Evolutionary conservation across 2,329 filamentous ascomycete genomes (phyloP), one percentile per base, ranked within the genome.

Genomic region (Paecilomyces fulvus): DNA sequence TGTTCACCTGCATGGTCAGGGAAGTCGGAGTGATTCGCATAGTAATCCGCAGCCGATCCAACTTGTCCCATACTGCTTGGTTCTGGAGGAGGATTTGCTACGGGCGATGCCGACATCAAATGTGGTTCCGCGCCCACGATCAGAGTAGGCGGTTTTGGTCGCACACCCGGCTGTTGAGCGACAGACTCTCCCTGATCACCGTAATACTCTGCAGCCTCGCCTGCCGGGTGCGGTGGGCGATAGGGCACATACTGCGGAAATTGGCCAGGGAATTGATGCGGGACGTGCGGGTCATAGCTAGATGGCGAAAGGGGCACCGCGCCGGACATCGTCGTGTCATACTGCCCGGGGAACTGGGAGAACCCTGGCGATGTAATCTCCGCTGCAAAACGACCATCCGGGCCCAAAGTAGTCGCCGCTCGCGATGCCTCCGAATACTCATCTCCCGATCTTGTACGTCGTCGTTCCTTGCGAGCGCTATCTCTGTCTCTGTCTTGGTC

Each of bases 101-200:
- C 70, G 1, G 77, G 68, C 4, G 79, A 78, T 14, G 83, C 79
- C 23, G 81, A 62, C 65, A 79, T 76, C 53, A 86, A 72, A 68
- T 84, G 83, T 25, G 80, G 78, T 59, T 84, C 78, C 48, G 77
- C 75, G 30, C 77, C 78, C 14, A 80, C 75, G 56, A 84, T 79
- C 37, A 84, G 74, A 0, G 77, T 75, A 23, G 80, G 80, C 30
- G 73, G 73, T 14, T 77, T 68, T 6, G 80, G 77, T 49, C 83
- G 75, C 10, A 83, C 74, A n/a, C 84, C 84, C 6, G 84, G 83
- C 66, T 86, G 84, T 11, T 74, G 66, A 9, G 73, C 65, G 1
- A 86, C 83, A 17, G 81, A 84, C 64, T 85, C 73, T 10, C 83
- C 83, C 62, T 83, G 78, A 64, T 86, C 83, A 49, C 79, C 77